A percentile compares a stretch with the other conserved stretches of the same genome.
These are phyloP conservation scores for Henckelia pumila DNA, from an alignment of 257 asterid species.

Conservation along the genomic window DNA sequence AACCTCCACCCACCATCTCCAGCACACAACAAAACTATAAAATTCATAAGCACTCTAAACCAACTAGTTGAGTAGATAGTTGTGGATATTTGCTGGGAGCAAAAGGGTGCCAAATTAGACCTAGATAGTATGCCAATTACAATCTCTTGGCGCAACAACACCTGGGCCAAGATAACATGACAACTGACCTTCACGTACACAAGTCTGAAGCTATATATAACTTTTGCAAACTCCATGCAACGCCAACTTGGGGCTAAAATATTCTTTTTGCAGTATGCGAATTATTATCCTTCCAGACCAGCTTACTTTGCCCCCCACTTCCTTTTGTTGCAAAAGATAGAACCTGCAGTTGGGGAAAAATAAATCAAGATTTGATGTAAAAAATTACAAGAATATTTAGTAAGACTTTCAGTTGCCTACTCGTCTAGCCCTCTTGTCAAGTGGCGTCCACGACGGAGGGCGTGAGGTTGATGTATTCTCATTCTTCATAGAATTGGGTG, in stretches of 20 bases:
- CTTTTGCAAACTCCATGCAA: constrained; percentile 17
- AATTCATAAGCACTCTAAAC: constrained; percentile 20
- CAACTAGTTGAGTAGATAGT: constrained; percentile 5
- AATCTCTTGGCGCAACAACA: constrained; percentile 26
- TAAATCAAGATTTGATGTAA: constrained; percentile 23
- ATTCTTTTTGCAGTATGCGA: constrained; percentile 43
- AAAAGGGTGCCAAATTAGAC: constrained; percentile 18
- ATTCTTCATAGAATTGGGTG: constrained; percentile 41
- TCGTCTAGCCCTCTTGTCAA: constrained; percentile 80
- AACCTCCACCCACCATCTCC: constrained; percentile 16
- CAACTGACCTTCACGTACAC: constrained; percentile 8
- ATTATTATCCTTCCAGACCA: constrained; percentile 66
- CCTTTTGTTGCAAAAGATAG: constrained; percentile 74
- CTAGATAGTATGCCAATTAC: constrained; percentile 22
- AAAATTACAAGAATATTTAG: constrained; percentile 18
- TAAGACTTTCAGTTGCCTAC: constrained; percentile 40
- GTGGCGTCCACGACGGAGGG: constrained; percentile 63
- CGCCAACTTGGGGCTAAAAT: constrained; percentile 32
- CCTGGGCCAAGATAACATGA: constrained; percentile 26
- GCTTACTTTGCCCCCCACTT: constrained; percentile 83
- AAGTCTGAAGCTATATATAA: constrained; percentile 6
- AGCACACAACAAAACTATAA: constrained; percentile 9
- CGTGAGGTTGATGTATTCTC: constrained; percentile 46
- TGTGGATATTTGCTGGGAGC: background rate
- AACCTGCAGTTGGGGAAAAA: constrained; percentile 52